Base-by-base conservation (phyloP, 2,329 filamentous ascomycete genomes). In the Niveomyces coronatus region DNA sequence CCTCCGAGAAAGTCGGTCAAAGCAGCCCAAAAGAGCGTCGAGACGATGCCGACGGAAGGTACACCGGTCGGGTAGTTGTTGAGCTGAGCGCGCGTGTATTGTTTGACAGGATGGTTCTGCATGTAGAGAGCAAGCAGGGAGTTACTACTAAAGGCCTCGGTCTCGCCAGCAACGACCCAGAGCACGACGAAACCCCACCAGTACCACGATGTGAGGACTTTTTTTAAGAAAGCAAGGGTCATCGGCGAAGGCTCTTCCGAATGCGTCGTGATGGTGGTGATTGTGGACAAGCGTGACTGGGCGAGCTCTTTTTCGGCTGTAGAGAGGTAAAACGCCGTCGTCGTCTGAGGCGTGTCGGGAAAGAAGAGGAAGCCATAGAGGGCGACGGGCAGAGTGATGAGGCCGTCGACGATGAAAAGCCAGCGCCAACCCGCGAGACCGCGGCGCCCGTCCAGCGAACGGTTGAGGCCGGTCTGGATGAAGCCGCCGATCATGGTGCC, bases 391-490 rank as follows among this genome's bases (percentile, higher is more conserved):
- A 61, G 45, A 4, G 58, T 61, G 2, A 62, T 65, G 2, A 69
- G 61, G 2, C 80, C 80, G 50, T 85, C 79, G 9, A 84, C 72
- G 27, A 84, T 79, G 56, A 84, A 84, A 0, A 83, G 62, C 79
- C 76, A 82, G 3, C 75, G 62, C 79, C 79, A 85, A 6, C 78
- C 79, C 0, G 63, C 70, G 1, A 82, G 58, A 0, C 78, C 80
- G 15, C 57, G 56, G 3, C 61, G 59, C 2, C 70, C 65, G 22
- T 61, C 39, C 37, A 62, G 45, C 30, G 52, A 53, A 1, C 46
- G 40, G 4, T 75, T 74, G 39, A 86, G 82, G 1, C 79, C 75
- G 0, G 74, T 74, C 14, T 74, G 70, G 32, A 80, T 71, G 17
- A 79, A 60, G 1, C 78, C 80, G 2, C 56, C 57, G 20, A 62